Base-by-base conservation (phyloP, 768 basidiomycete species). In the Podaxis pistillaris region DNA sequence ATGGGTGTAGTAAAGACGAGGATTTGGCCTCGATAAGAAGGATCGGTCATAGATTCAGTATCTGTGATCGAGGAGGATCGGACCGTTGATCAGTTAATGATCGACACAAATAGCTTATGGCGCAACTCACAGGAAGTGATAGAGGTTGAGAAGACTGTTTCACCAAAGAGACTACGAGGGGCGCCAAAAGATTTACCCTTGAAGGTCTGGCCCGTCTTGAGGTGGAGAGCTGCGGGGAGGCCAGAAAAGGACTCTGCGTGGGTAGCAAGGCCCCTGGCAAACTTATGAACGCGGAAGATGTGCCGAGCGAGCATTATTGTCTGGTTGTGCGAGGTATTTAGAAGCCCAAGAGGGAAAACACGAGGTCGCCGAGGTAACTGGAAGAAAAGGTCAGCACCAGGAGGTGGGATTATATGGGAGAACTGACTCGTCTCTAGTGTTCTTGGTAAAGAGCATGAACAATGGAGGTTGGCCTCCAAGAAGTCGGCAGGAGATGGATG, bases 41-140 rank as follows among this genome's bases (percentile, higher is more conserved):
- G 97, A 74, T 99, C 97, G 40, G 97, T 99, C 97, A 99, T 98
- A 7, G 94, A 97, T 77, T 99, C 97, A 52, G 96, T 98, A 74
- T 99, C 95, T 96, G 71, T n/a, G 44, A 53, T 28, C 19, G 24
- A 63, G 65, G 40, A 58, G 49, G 47, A 65, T 60, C 58, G 65
- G 54, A 64, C 66, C 33, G 26, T 52, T 64, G 57, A 49, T 37
- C 13, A 1, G 37, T 15, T 12, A 37, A 60, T 33, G 17, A 33
- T 33, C 53, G 6, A 56, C 30, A 38, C 12, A 33, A 22, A 57
- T n/a, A n/a, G 41, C 41, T 44, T 17, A 1, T 2, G 61, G 59
- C 28, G 52, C 3, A 8, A 81, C 91, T 68, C 65, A 94, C 95
- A 99, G 44, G 95, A 97, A 0, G 97, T 99, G 74, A 99, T 99